These are phyloP conservation scores for Euphrasia arctica DNA, from an alignment of 305 asterid species.

Conservation along the genomic window DNA sequence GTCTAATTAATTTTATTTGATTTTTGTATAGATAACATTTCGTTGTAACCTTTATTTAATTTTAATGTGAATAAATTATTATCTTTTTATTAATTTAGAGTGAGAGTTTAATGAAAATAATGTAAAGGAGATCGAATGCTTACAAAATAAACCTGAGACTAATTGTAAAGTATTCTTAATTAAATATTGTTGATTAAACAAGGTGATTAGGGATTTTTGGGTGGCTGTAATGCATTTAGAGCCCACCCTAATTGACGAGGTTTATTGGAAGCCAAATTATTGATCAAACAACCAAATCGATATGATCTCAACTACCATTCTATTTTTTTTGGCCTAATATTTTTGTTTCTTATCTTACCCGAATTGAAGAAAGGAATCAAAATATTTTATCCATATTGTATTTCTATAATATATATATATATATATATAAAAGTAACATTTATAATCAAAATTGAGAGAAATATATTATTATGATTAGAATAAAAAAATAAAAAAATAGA, in stretches of 20 bases:
- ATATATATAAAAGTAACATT: too few species aligned
- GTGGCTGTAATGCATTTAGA: neutral
- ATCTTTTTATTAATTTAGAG: too few species aligned
- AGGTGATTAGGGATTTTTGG: neutral
- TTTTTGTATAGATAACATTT: too few species aligned
- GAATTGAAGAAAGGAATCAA: neutral
- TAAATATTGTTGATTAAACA: neutral
- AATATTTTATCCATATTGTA: neutral
- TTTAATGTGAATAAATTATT: too few species aligned
- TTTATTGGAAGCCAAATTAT: neutral
- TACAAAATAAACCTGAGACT: neutral
- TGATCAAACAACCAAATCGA: neutral
- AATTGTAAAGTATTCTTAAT: too few species aligned
- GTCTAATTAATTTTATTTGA: too few species aligned
- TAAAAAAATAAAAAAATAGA: too few species aligned
- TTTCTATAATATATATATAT: too few species aligned
- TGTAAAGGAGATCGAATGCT: neutral
- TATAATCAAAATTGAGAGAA: too few species aligned
- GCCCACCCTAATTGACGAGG: conserved; percentile 4
- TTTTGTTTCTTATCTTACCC: neutral
- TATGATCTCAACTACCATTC: neutral
- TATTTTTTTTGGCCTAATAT: neutral
- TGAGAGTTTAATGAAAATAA: neutral
- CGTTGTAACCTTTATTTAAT: too few species aligned
- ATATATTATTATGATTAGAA: too few species aligned